Base-by-base conservation (phyloP, 2,329 filamentous ascomycete species). In the Neofusicoccum cordaticola region DNA sequence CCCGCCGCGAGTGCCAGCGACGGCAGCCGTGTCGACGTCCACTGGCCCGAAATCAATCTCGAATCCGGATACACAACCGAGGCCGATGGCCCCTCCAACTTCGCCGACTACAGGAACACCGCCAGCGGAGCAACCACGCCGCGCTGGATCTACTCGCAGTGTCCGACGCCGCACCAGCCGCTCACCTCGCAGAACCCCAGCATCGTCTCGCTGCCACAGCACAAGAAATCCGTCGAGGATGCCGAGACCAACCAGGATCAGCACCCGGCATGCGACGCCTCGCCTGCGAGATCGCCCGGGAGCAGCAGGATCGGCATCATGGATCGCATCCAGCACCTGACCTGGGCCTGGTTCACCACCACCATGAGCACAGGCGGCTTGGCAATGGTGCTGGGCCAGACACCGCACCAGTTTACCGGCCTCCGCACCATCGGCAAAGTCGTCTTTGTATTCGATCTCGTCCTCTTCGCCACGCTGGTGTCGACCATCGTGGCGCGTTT, bases 361-460 rank as follows among this genome's bases (percentile, higher is more conserved):
- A 80, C 81, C 6, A 83, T 83, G 80, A 74, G 76, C 17, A 83
- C 81, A 0, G 81, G 81, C 27, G 81, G 80, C 48, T 71, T 83
- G n/a, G 74, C 79, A 9, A 75, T 81, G 2, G 71, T 82, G 7
- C 74, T 83, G 39, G 70, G 77, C 3, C 72, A 78, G 35, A 74
- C 79, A 52, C 81, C 80, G 0, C 80, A 80, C 65, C 66, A 69
- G 1, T 86, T 85, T 67, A 69, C 70, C 0, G 83, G 83, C 19
- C 78, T 86, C 12, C 75, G 79, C 64, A 79, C 77, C 7, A 82
- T 86, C 60, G 84, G 83, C 35, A 81, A 82, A 22, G 68, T 82
- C 65, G 77, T 85, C 67, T 85, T 81, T 71, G 72, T 85, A 42
- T 69, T 84, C 66, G 83, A 84, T 69, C 74, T 85, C 5, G 68